phyloP scores from a whole-genome alignment of 306 rosid genomes.

The Begonia masoniana region DNA sequence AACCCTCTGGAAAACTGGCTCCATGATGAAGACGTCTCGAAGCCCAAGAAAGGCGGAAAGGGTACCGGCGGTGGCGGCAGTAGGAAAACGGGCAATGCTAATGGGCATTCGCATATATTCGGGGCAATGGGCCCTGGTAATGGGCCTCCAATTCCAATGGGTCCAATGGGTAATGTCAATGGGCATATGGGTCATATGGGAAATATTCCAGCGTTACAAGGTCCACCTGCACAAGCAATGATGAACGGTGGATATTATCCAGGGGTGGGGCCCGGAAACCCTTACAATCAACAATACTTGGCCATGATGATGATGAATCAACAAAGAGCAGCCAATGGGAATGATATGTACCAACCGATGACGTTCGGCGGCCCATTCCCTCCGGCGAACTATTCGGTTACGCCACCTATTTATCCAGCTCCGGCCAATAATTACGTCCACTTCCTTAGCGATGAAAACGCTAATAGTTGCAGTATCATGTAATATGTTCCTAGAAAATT shows the following conservation, averaged over 20 bases:
- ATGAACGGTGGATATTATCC: slow-evolving; percentile 57
- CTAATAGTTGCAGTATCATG: slow-evolving; percentile 75
- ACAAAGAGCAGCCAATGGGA: slow-evolving; percentile 59
- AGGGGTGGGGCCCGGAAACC: slow-evolving; percentile 45
- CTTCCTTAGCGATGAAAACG: slow-evolving; percentile 73
- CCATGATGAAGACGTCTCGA: slow-evolving; percentile 34
- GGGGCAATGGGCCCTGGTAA: slow-evolving; percentile 7
- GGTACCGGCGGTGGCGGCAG: slow-evolving; percentile 1
- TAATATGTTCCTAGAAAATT: slow-evolving; percentile 11
- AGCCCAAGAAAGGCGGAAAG: slow-evolving; percentile 19
- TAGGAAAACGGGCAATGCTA: neutral
- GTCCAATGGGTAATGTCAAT: slow-evolving; percentile 14
- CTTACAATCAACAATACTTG: slow-evolving; percentile 56
- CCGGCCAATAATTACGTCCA: slow-evolving; percentile 41
- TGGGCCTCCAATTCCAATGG: slow-evolving; percentile 9
- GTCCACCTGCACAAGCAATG: slow-evolving; percentile 49
- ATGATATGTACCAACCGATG: slow-evolving; percentile 61
- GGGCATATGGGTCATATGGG: slow-evolving; percentile 14
- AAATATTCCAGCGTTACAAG: slow-evolving; percentile 64
- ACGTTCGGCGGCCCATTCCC: slow-evolving; percentile 49
- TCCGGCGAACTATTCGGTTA: slow-evolving; percentile 32
- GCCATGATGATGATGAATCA: slow-evolving; percentile 90
- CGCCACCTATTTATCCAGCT: slow-evolving; percentile 40
- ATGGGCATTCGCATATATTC: neutral
- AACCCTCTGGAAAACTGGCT: slow-evolving; percentile 30